Conservation (phyloP, 768 basidiomycete genomes). For the Lactifluus subvellereus region DNA sequence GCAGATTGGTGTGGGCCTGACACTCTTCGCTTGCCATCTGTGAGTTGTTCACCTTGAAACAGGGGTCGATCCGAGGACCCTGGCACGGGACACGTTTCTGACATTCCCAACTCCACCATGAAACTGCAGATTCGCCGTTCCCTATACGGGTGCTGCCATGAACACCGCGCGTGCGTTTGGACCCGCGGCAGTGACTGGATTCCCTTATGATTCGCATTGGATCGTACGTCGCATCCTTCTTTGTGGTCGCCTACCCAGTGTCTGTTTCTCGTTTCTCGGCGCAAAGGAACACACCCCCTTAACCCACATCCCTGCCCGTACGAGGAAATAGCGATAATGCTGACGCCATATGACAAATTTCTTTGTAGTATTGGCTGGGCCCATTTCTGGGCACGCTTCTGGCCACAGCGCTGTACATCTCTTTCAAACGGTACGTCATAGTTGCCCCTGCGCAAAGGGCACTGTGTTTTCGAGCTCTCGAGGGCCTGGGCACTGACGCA, state of each 20-base stretch:
- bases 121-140: slow-evolving; percentile 47
- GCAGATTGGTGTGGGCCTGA: slow-evolving; percentile 60
- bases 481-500: slow-evolving; percentile 9
- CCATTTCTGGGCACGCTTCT: slow-evolving; percentile 62
- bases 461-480: not conserved
- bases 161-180: slow-evolving; percentile 68
- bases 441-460: not conserved
- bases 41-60: slow-evolving; percentile 29
- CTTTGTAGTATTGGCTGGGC: slow-evolving; percentile 60
- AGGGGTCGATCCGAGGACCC: not conserved
- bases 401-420: slow-evolving; percentile 48
- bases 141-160: slow-evolving; percentile 61
- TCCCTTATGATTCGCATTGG: slow-evolving; percentile 51
- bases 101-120: not conserved
- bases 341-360: slow-evolving; percentile 11
- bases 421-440: slow-evolving; percentile 45
- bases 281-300: not conserved
- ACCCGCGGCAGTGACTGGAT: slow-evolving; percentile 61
- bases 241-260: not conserved
- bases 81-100: not conserved
- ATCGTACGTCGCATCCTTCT: slow-evolving; percentile 40
- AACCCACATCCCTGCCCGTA: slow-evolving; percentile 7
- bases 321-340: slow-evolving; percentile 1
- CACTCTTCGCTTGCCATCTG: slow-evolving; percentile 58
- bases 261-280: not conserved